Evolutionary conservation across 257 asterid species (phyloP), one percentile per base, ranked within the genome.

Genomic region (Haberlea rhodopensis): DNA sequence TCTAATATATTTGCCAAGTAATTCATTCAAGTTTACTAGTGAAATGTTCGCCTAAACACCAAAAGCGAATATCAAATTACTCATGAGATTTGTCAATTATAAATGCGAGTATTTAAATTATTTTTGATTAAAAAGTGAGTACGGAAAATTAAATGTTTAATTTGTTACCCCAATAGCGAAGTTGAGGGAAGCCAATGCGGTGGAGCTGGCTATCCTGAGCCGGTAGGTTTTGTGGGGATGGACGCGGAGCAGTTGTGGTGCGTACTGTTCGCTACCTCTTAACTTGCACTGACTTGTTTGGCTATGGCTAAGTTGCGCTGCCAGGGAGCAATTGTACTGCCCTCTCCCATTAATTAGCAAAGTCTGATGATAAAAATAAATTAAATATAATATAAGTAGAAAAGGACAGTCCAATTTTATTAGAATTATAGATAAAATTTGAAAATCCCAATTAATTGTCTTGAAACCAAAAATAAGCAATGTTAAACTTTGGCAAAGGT

Each of bases 311-410:
- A 60, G 74, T 2, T 73, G 60, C 32, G 89, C 87, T 5, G 95
- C 91, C 60, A 84, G 29, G 6, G 95, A 84, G 70, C 96, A 91
- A 71, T 86, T 86, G 80, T 51, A 88, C 65, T 86, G 97, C 20
- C 97, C 97, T 77, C 95, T 86, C 66, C 97, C 96, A 59, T 88
- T 91, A 19, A 88, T 81, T 48, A 91, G 77, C 80, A 88, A 70
- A 1, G 60, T 66, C 96, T 91, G 52, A 5, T 57, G 26, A 2
- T 53, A 3, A 46, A 10, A 3, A 13, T n/a, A n/a, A 43, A 37
- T 18, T 9, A n/a, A 20, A 31, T 20, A n/a, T 16, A n/a, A n/a
- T 8, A n/a, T 4, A 25, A 34, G 11, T 27, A 3, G 24, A 57
- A 25, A n/a, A n/a, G n/a, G n/a, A n/a, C n/a, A n/a, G n/a, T n/a